Evolutionary conservation across 306 rosid species (phyloP).

Genomic region (Quercus bicolor): DNA sequence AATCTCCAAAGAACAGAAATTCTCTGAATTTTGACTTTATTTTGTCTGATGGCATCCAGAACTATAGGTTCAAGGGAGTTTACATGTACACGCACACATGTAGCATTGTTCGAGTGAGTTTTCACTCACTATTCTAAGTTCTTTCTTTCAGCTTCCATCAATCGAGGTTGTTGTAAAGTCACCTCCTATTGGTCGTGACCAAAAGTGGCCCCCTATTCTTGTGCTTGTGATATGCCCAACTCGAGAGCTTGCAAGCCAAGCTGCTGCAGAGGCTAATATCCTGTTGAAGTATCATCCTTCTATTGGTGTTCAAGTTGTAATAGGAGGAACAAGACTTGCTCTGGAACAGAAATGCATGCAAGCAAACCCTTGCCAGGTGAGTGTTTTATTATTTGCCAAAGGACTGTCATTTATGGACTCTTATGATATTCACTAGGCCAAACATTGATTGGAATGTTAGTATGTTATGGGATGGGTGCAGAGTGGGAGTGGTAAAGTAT

Average conservation of each 20-base stretch:
- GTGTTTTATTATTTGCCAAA: constrained; percentile 12
- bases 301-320: constrained; percentile 91
- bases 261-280: constrained; percentile 76
- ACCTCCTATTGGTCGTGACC: constrained; percentile 53
- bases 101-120: constrained; percentile 8
- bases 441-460: constrained; percentile 1
- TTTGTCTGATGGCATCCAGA: constrained; percentile 4
- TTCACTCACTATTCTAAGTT: constrained; percentile 20
- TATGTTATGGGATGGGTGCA: not conserved
- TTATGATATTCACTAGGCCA: not conserved
- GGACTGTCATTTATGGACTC: not conserved
- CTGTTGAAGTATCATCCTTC: constrained; percentile 82
- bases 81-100: too few species aligned
- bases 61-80: constrained; percentile 9
- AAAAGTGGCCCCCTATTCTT: constrained; percentile 71
- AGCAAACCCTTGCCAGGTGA: constrained; percentile 91
- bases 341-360: constrained; percentile 87
- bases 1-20: not conserved
- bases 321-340: constrained; percentile 88
- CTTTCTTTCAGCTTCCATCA: constrained; percentile 82
- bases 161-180: constrained; percentile 78
- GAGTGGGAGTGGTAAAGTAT: not conserved
- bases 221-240: constrained; percentile 97
- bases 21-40: constrained; percentile 4
- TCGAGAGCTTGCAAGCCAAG: constrained; percentile 92